Base-by-base conservation (phyloP, 1,284 basidiomycete species). In the Cutaneotrichosporon arboriforme region DNA sequence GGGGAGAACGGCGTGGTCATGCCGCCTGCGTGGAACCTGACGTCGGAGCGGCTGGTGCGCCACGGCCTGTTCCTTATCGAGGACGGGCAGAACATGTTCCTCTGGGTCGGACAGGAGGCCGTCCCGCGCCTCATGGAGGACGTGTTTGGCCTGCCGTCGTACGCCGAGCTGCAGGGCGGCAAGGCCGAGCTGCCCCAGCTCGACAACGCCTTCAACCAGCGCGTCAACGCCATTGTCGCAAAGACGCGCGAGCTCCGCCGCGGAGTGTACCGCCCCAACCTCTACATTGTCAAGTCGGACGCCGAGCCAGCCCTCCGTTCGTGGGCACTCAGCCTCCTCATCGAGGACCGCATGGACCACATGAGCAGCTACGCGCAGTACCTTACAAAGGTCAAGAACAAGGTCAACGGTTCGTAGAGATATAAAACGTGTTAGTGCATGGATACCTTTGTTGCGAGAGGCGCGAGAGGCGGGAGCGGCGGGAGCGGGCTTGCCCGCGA, bases 251-350 rank as follows among this genome's bases (percentile, higher is more conserved):
- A 96, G 76, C 52, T 74, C 43, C 67, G 79, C 20, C 81, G 91
- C 38, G 93, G 94, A 9, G 85, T 87, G 4, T 98, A 97, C 75
- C 85, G 87, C 68, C 90, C 91, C 14, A 90, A 96, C 70, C 78
- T 99, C n/a, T 98, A 97, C 71, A 79, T 98, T 40, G 93, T 97
- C 66, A 99, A 98, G 78, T 92, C 96, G 72, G 96, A 98, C 66
- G 94, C 92, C 52, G 96, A 98, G 75, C 89, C 91, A 2, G 85
- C 90, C 45, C 78, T 98, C 69, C 80, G 93, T 55, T 81, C 91
- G 61, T 97, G 93, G 93, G 96, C 94, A 0, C 80, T 99, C 61
- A 92, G 89, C 69, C 82, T 85, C 71, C 82, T 99, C 65, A 87
- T 98, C 65, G 93, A 98, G 77, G 96, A 98, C 76, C 85, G 96